Evolutionary conservation across 805 yeast genomes (phyloP).

Genomic region (Starmerella gropengiesseri): DNA sequence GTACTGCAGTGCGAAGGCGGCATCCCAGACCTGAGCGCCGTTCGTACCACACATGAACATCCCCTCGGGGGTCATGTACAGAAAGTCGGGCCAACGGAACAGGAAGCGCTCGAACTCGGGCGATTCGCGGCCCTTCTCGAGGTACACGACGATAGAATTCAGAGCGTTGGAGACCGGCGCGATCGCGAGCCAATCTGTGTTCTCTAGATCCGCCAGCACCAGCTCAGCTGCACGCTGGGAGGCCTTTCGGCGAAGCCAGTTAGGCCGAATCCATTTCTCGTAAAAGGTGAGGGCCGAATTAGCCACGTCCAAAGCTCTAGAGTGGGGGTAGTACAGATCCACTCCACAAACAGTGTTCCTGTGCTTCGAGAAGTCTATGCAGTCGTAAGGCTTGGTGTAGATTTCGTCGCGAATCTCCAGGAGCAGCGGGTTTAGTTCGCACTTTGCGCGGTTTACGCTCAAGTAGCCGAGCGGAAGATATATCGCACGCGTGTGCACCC

Average conservation of each 20-base stretch:
- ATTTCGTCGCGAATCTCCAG: constrained; percentile 63
- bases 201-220: constrained; percentile 59
- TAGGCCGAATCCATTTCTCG: constrained; percentile 65
- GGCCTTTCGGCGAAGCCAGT: constrained; percentile 49
- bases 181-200: constrained; percentile 72
- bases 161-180: constrained; percentile 92
- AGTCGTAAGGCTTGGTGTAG: constrained; percentile 52
- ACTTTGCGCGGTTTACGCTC: constrained; percentile 43
- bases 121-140: constrained; percentile 63
- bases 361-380: constrained; percentile 56
- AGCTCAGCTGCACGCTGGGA: constrained; percentile 48
- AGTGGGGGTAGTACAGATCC: constrained; percentile 90
- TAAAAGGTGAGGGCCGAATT: constrained; percentile 53
- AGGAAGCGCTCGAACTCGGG: constrained; percentile 44
- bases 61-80: constrained; percentile 83
- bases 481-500: constrained; percentile 96
- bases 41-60: constrained; percentile 93
- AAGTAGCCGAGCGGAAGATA: constrained; percentile 80
- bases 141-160: constrained; percentile 57
- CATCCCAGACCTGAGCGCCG: constrained; percentile 97
- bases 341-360: constrained; percentile 83
- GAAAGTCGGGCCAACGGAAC: constrained; percentile 57
- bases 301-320: constrained; percentile 48
- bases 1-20: constrained; percentile 81
- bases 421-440: constrained; percentile 55